These are phyloP conservation scores for Arctium minus DNA, from an alignment of 129 eudicot genomes.

Conservation along the genomic window DNA sequence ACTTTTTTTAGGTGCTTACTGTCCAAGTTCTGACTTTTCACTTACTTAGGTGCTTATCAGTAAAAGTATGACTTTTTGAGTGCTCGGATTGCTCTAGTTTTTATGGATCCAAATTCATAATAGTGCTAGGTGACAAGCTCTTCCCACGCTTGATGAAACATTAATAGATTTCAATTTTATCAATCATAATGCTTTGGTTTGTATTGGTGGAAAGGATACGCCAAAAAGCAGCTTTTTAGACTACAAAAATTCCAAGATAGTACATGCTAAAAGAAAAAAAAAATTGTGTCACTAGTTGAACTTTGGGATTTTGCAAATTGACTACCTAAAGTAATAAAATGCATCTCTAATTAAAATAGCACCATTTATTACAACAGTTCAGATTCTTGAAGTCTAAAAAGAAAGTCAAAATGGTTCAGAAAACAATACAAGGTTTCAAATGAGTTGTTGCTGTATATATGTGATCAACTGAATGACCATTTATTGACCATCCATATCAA, in stretches of 20 bases:
- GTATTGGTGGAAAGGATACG: neutral
- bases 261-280: neutral
- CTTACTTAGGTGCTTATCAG: neutral
- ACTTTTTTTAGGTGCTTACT: neutral
- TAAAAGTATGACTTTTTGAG: neutral
- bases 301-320: neutral
- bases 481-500: neutral
- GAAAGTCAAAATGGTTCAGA: neutral
- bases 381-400: neutral
- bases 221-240: neutral
- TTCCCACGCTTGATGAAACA: slow-evolving; percentile 1
- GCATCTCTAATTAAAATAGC: neutral
- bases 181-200: neutral
- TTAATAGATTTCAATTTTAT: neutral
- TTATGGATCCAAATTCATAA: neutral
- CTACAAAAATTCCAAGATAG: neutral
- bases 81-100: neutral
- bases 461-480: neutral
- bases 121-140: neutral
- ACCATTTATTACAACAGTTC: neutral
- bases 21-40: neutral
- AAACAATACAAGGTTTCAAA: neutral
- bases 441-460: neutral
- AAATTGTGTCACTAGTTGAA: neutral
- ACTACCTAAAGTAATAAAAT: neutral